Percentiles rank a stretch among this genome's conserved stretches.
Conservation (phyloP, 73 alveolate genomes). For the Durusdinium trenchii region DNA sequence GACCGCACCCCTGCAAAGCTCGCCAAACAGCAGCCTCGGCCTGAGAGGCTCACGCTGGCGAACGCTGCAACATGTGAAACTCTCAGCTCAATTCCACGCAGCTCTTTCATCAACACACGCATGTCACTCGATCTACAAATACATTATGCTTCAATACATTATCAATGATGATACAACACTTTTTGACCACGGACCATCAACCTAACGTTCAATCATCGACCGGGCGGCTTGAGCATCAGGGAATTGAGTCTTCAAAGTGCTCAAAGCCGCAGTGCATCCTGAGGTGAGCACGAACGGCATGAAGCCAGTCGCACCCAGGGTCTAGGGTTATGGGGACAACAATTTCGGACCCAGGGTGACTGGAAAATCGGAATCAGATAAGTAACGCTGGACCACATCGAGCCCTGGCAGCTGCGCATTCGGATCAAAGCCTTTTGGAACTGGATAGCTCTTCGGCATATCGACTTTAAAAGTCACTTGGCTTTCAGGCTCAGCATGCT, state of each 20-base stretch:
- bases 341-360: background rate
- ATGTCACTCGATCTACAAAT: background rate
- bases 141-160: background rate
- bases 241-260: background rate
- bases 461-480: no score
- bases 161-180: background rate
- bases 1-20: constrained; percentile 30
- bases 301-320: background rate
- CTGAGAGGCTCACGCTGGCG: no score
- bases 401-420: background rate
- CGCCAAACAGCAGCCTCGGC: constrained; percentile 4
- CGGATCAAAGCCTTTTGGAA: constrained; percentile 40
- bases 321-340: background rate
- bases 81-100: background rate
- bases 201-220: background rate
- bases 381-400: constrained; percentile 1
- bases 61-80: background rate
- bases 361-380: background rate
- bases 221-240: background rate
- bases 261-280: background rate
- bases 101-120: background rate
- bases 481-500: no score
- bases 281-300: background rate
- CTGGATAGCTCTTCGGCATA: no score
- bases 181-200: background rate